Evolutionary conservation across 2,329 filamentous ascomycete species (phyloP), one percentile per base, ranked within the genome.

Genomic region (Aspergillus calidoustus): DNA sequence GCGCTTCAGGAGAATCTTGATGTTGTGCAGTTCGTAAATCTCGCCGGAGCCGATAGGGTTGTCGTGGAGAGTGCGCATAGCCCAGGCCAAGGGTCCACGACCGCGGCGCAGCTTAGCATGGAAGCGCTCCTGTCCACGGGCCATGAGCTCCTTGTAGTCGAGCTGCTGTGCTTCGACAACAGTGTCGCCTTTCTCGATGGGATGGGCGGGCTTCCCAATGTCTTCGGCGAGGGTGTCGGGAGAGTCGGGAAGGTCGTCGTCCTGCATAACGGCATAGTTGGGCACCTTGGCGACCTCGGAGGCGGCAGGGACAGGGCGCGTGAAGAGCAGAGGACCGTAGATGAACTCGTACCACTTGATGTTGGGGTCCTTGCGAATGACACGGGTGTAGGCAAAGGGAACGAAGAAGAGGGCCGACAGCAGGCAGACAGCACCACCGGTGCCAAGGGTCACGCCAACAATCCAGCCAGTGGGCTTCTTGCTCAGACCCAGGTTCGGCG

Each of bases 191-290:
- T 77, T 77, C 66, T 80, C 79, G 46, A 73, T 68, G 22, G 64
- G 62, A 5, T 71, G 69, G 43, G 67, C 62, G 19, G 54, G 65
- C 60, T 31, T 71, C 68, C 55, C 66, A 17, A 57, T 69, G 49
- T 80, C 71, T 2, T 82, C 79, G 1, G 86, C 84, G 19, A 62
- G 54, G 44, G 60, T 61, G 13, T 66, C 62, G 4, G 60, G 55
- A 4, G 62, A 62, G 46, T 41, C 41, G 19, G 28, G 48, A 7
- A 34, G 54, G 7, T 43, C 30, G 30, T 65, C 59, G 7, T 91
- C 81, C 75, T 93, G 90, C 28, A 93, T 79, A 46, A 93, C 90
- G 50, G 89, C 89, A 72, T 93, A 94, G 81, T 93, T 84, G 74
- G 90, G 91, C 11, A 93, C 87, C 4, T 78, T 76, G 67, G 86